A percentile compares a stretch with the other conserved stretches of the same genome.
Evolutionary conservation across 2,329 filamentous ascomycete genomes (phyloP).

Genomic region (Sporothrix euskadiensis): DNA sequence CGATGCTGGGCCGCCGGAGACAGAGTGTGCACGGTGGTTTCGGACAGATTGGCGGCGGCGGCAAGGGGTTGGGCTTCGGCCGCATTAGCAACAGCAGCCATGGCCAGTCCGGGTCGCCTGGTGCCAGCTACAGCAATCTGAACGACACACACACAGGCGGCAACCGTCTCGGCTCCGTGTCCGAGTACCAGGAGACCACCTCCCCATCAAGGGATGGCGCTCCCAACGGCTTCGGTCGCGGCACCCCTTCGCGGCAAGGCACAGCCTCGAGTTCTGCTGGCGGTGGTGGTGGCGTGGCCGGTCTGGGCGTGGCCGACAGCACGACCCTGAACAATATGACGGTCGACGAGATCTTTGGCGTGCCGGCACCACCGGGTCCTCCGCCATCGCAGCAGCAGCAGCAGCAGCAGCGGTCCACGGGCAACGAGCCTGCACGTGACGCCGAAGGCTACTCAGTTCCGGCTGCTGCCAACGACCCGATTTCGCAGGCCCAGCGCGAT

Average conservation of each 20-base stretch:
- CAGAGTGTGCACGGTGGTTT: constrained; percentile 67
- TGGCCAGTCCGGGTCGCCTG: constrained; percentile 57
- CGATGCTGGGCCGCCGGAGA: constrained; percentile 65
- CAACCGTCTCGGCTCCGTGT: constrained; percentile 56
- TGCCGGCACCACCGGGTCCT: constrained; percentile 54
- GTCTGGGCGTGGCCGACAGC: constrained; percentile 33
- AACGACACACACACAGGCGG: constrained; percentile 46
- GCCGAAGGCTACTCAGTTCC: constrained; percentile 77
- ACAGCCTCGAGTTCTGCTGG: neutral
- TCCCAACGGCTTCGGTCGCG: constrained; percentile 49
- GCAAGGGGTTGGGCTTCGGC: constrained; percentile 58
- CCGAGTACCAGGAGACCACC: constrained; percentile 53
- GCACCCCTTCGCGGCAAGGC: neutral
- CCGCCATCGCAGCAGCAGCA: constrained; percentile 51
- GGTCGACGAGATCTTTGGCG: constrained; percentile 51
- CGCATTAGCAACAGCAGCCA: constrained; percentile 65
- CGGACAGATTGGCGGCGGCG: constrained; percentile 55
- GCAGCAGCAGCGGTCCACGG: constrained; percentile 34
- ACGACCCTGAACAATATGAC: constrained; percentile 47
- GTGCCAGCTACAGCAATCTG: constrained; percentile 61
- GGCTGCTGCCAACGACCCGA: constrained; percentile 60
- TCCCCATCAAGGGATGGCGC: constrained; percentile 43
- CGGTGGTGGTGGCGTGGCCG: neutral
- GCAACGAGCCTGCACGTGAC: constrained; percentile 58
- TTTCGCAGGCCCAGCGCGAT: constrained; percentile 72